Percentiles rank a stretch among this genome's conserved stretches.
These are phyloP conservation scores for Funneliformis geosporum DNA, from an alignment of 192 early-diverging fungal species.

Conservation along the genomic window DNA sequence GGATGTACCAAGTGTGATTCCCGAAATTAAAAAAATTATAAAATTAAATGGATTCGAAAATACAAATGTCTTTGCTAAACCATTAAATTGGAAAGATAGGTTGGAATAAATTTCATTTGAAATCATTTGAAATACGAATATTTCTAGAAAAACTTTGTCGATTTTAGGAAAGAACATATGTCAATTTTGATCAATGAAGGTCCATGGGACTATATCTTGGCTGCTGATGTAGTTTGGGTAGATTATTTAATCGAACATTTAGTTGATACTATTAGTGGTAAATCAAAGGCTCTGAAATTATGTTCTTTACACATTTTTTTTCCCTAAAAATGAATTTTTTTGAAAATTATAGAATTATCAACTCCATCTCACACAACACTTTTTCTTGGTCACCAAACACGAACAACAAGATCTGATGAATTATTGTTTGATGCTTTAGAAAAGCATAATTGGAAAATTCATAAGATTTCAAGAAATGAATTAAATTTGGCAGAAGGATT, in stretches of 20 bases:
- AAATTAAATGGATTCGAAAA: slow-evolving; percentile 16
- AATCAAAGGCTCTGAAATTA: slow-evolving; percentile 25
- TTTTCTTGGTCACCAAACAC: slow-evolving; percentile 41
- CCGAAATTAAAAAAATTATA: slow-evolving; percentile 17
- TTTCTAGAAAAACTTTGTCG: too few relatives aligned
- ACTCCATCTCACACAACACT: slow-evolving; percentile 30
- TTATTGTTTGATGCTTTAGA: slow-evolving; percentile 40
- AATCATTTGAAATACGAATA: background rate
- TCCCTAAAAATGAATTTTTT: background rate
- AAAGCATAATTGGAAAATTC: slow-evolving; percentile 31
- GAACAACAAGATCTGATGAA: slow-evolving; percentile 40
- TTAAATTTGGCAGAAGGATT: slow-evolving; percentile 21
- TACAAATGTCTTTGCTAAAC: slow-evolving; percentile 8
- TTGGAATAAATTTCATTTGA: background rate
- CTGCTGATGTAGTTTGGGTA: slow-evolving; percentile 51
- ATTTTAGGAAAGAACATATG: slow-evolving; percentile 20
- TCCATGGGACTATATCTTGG: slow-evolving; percentile 44
- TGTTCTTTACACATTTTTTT: background rate
- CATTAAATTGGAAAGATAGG: slow-evolving; percentile 25
- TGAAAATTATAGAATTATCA: slow-evolving; percentile 2
- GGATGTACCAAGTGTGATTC: slow-evolving; percentile 23
- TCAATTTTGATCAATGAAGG: background rate
- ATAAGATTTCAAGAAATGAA: slow-evolving; percentile 27
- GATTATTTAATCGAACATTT: slow-evolving; percentile 45
- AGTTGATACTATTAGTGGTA: slow-evolving; percentile 42